Base-by-base conservation (phyloP, 2,329 filamentous ascomycete species). In the Calonectria henricotiae region DNA sequence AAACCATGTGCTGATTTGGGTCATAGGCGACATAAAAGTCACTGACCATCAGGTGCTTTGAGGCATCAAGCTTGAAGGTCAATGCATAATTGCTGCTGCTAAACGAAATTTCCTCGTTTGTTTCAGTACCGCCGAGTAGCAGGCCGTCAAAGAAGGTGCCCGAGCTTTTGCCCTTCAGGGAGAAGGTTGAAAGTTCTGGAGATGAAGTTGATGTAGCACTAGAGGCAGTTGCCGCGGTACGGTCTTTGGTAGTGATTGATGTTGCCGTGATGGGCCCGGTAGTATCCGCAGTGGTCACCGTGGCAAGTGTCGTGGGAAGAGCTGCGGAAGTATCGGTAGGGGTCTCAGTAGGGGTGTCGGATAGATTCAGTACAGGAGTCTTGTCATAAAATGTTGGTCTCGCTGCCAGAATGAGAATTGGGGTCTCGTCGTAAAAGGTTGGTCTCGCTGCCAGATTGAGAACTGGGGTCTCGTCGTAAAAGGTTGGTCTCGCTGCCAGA, bases 11-110 rank as follows among this genome's bases (percentile, higher is more conserved):
- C 41, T 20, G n/a, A 15, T 20, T 44, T 8, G 41, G 5, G n/a
- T 44, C 41, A 7, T 44, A 44, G 41, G 41, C 41, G 20, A 44
- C 41, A 44, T 44, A 44, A 44, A 44, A 44, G 41, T 44, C 17
- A 20, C 41, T 44, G 17, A 44, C 41, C 41, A 44, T 44, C 41
- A 44, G 41, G 5, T 20, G 41, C 5, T 44, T 20, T 4, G 41
- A 44, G 41, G 15, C 9, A 44, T 20, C 41, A n/a, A 44, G 41
- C 9, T 20, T 44, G 41, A 44, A 44, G 6, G 17, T 44, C 41
- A 44, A 44, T 44, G 17, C 15, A 20, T 44, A 5, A 9, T 20
- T 44, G 3, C 17, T 4, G 17, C n/a, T 20, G n/a, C 41, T 44
- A 17, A 44, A 44, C 6, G 41, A 44, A 44, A 44, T 44, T 3